Conservation (phyloP, 768 basidiomycete genomes). For the Suillus discolor region DNA sequence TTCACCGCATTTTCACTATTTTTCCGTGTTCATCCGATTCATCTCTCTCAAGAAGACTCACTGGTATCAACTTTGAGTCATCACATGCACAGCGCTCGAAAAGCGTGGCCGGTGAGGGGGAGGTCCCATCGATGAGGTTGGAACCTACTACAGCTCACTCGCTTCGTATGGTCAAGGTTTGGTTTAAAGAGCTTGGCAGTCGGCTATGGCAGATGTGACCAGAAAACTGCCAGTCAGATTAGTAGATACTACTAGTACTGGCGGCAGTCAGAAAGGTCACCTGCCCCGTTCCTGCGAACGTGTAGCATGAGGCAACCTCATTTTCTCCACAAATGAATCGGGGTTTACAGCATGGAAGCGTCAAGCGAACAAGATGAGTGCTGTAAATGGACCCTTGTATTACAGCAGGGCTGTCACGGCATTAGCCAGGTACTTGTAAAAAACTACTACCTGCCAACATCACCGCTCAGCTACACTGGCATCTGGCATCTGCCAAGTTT, state of each 20-base stretch:
- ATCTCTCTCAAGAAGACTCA: conserved; percentile 4
- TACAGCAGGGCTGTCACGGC: conserved; percentile 1
- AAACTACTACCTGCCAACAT: not conserved
- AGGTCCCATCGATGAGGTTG: not conserved
- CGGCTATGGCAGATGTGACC: not conserved
- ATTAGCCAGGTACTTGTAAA: not conserved
- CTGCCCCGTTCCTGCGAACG: conserved; percentile 12
- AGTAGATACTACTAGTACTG: not conserved
- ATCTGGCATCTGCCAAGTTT: not conserved
- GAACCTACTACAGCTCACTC: not conserved
- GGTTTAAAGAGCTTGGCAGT: not conserved
- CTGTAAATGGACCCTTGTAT: conserved; percentile 3
- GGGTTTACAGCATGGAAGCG: conserved; percentile 13
- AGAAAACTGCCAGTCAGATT: not conserved
- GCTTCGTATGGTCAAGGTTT: not conserved
- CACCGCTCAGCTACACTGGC: not conserved
- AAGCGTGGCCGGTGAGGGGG: not conserved
- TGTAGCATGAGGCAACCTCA: conserved; percentile 31
- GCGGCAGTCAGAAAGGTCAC: not conserved
- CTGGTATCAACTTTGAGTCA: conserved; percentile 1
- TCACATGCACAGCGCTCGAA: not conserved
- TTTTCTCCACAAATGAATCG: conserved; percentile 21
- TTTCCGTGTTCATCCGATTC: conserved; percentile 1
- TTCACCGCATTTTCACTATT: not conserved
- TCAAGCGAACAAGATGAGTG: not conserved